Evolutionary conservation across 345 rosid genomes (phyloP), one percentile per base, ranked within the genome.

Genomic region (Gossypium turneri): DNA sequence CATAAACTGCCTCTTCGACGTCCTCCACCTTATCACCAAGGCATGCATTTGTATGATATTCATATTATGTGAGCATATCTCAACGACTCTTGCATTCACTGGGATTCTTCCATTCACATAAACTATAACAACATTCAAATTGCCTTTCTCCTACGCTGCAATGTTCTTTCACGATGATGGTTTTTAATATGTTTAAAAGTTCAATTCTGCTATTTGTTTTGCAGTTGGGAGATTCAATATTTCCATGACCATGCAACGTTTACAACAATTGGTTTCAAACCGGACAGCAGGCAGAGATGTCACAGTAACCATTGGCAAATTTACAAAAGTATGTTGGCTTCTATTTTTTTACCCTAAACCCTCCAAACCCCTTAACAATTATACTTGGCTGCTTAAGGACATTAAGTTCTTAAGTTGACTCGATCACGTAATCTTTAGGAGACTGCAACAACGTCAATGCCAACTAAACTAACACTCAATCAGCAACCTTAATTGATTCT

Each of bases 141-240:
- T 94, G 56, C 97, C 22, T 10, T 34, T 44, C 45, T 34, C 20
- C 64, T 62, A 45, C 38, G 67, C 22, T 9, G 67, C n/a, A 53
- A 38, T 64, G 45, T 9, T 68, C 38, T 29, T 19, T 67, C 61
- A 9, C 63, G 17, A 60, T 7, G 41, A 27, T 57, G 48, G 45
- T 43, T 29, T 22, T 0, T 53, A 13, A 16, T 51, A 16, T 51
- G 63, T 58, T 41, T 17, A 73, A 60, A 71, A 73, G 69, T 59
- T 22, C 73, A 17, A 5, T 55, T 68, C 16, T 50, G 56, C 45
- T 53, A 16, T 57, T 48, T 12, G 1, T 72, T 51, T 77, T 82
- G 84, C 85, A 93, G 97, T 79, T 93, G 43, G 98, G 98, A 93
- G 86, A 83, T 88, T 61, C 96, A 93, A 70, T 88, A 93, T 79